Conservation (phyloP, 1,284 basidiomycete genomes). For the Macrocystidia cucumis region DNA sequence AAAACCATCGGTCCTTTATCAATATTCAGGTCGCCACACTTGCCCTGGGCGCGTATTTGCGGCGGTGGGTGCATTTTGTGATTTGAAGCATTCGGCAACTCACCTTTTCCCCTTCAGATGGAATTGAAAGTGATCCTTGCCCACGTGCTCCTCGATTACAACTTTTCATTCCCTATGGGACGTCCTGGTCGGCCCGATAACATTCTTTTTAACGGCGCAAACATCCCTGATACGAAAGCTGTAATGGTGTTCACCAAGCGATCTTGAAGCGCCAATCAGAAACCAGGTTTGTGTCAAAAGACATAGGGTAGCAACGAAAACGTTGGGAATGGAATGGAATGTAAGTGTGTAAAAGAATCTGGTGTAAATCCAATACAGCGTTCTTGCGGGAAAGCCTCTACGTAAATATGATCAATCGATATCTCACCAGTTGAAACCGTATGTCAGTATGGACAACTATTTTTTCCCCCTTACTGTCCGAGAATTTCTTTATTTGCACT, state of each 20-base stretch:
- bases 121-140: slow-evolving; percentile 29
- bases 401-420: too few species aligned
- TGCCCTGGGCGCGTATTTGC: slow-evolving; percentile 30
- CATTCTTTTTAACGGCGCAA: slow-evolving; percentile 21
- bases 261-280: too few species aligned
- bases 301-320: too few species aligned
- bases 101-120: slow-evolving; percentile 14
- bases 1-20: slow-evolving; percentile 4
- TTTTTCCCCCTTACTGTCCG: too few species aligned
- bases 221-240: slow-evolving; percentile 22
- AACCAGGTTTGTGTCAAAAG: too few species aligned
- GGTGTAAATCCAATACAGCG: too few species aligned
- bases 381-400: too few species aligned
- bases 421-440: too few species aligned
- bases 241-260: slow-evolving; percentile 21
- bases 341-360: too few species aligned
- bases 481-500: too few species aligned
- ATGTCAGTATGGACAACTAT: too few species aligned
- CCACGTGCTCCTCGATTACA: slow-evolving; percentile 27
- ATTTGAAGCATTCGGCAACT: not conserved
- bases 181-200: slow-evolving; percentile 18
- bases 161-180: slow-evolving; percentile 20
- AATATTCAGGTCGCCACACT: slow-evolving; percentile 22
- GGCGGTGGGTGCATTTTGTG: slow-evolving; percentile 15
- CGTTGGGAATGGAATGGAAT: too few species aligned